These are phyloP conservation scores for Xylaria castorea DNA, from an alignment of 495 filamentous ascomycete genomes.

Conservation along the genomic window DNA sequence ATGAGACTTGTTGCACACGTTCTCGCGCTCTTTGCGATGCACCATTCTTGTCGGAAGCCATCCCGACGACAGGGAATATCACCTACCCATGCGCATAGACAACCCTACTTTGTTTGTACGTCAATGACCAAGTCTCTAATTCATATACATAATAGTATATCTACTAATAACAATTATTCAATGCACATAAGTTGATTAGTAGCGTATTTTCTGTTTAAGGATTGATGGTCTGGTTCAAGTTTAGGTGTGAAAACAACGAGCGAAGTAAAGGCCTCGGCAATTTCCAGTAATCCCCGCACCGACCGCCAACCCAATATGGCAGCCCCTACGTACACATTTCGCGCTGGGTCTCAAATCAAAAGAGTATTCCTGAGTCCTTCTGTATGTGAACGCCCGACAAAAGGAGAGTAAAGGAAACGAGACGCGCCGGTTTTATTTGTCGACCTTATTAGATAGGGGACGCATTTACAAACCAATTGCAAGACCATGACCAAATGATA, in stretches of 20 bases:
- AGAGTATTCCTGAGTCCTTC: not conserved
- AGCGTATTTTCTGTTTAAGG: not conserved
- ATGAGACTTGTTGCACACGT: conserved; percentile 25
- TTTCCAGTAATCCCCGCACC: conserved; percentile 16
- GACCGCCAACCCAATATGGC: not conserved
- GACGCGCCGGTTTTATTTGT: not conserved
- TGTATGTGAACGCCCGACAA: not conserved
- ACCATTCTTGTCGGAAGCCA: conserved; percentile 17
- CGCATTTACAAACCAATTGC: too few species aligned
- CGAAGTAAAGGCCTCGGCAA: conserved; percentile 12
- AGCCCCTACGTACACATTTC: not conserved
- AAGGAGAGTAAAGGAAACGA: not conserved
- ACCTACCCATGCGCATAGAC: not conserved
- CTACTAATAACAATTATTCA: not conserved
- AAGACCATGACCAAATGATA: not conserved
- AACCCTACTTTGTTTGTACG: not conserved
- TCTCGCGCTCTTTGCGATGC: conserved; percentile 19
- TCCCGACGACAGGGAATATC: not conserved
- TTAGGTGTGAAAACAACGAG: not conserved
- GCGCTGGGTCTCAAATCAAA: not conserved
- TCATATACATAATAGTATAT: not conserved
- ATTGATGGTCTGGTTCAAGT: not conserved
- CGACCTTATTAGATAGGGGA: not conserved
- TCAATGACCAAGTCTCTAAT: not conserved
- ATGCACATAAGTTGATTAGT: not conserved